Conservation (phyloP, 768 basidiomycete genomes). For the Suillus discolor region DNA sequence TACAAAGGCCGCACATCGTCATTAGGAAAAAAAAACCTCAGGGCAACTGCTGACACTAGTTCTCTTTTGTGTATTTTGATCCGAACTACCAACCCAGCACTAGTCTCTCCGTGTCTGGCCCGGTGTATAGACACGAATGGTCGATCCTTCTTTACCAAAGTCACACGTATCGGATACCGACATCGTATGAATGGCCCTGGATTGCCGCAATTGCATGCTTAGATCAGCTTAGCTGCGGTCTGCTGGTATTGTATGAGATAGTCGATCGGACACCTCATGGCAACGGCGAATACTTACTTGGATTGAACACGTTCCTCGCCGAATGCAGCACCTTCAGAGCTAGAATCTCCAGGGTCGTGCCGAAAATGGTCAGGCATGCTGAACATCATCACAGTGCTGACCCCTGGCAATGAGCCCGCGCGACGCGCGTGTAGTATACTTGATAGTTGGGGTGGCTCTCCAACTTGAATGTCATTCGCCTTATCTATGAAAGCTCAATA, state of each 20-base stretch:
- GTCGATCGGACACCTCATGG: constrained; percentile 6
- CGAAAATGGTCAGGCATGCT: constrained; percentile 1
- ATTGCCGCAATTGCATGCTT: not conserved
- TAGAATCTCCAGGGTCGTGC: not conserved
- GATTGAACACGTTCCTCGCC: constrained; percentile 6
- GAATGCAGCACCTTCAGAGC: constrained; percentile 1
- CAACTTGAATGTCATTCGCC: not conserved
- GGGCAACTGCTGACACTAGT: constrained; percentile 23
- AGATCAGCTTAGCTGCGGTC: not conserved
- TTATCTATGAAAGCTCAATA: not conserved
- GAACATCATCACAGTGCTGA: not conserved
- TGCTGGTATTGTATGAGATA: not conserved
- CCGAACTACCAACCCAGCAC: not conserved
- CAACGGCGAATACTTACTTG: constrained; percentile 7
- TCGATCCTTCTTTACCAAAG: not conserved
- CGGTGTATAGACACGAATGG: not conserved
- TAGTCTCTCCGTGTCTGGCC: not conserved
- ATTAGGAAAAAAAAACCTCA: constrained; percentile 24
- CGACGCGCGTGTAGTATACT: too few species aligned
- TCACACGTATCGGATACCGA: not conserved
- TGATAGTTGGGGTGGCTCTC: not conserved
- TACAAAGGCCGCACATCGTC: constrained; percentile 8
- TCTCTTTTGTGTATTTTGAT: constrained; percentile 16
- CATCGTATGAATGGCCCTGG: not conserved
- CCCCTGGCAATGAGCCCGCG: too few species aligned